phyloP scores from a whole-genome alignment of 345 rosid species.

The Hibiscus trionum region DNA sequence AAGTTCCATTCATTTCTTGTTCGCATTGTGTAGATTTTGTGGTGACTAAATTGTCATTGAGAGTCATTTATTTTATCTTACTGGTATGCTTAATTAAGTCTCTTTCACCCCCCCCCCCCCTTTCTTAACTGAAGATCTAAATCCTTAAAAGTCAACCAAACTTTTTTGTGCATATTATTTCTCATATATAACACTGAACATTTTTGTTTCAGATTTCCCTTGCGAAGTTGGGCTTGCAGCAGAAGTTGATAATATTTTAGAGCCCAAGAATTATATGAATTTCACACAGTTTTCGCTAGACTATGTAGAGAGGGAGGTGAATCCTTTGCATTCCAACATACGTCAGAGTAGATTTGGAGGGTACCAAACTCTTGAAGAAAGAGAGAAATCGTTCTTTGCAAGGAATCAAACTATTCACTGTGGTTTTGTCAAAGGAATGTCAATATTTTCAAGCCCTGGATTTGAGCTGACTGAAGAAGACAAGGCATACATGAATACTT shows the following conservation, averaged over 20 bases:
- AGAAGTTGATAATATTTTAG: constrained; percentile 41
- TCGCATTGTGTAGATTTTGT: background rate
- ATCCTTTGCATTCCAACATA: constrained; percentile 17
- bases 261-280: constrained; percentile 44
- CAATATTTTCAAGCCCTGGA: constrained; percentile 40
- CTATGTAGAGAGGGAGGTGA: constrained; percentile 43
- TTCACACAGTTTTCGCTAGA: constrained; percentile 48
- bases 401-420: constrained; percentile 66
- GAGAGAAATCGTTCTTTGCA: constrained; percentile 64
- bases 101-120: no score
- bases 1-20: background rate
- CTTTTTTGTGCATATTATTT: constrained; percentile 2
- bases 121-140: background rate
- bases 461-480: constrained; percentile 65
- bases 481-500: constrained; percentile 61
- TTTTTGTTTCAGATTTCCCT: constrained; percentile 51
- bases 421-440: constrained; percentile 66
- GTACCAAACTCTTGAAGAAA: constrained; percentile 63
- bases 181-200: background rate
- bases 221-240: constrained; percentile 49
- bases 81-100: background rate
- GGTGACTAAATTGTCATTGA: background rate
- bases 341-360: constrained; percentile 71
- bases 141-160: background rate
- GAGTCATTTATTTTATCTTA: background rate